Evolutionary conservation across 345 rosid species (phyloP).

Genomic region (Citrus maxima): DNA sequence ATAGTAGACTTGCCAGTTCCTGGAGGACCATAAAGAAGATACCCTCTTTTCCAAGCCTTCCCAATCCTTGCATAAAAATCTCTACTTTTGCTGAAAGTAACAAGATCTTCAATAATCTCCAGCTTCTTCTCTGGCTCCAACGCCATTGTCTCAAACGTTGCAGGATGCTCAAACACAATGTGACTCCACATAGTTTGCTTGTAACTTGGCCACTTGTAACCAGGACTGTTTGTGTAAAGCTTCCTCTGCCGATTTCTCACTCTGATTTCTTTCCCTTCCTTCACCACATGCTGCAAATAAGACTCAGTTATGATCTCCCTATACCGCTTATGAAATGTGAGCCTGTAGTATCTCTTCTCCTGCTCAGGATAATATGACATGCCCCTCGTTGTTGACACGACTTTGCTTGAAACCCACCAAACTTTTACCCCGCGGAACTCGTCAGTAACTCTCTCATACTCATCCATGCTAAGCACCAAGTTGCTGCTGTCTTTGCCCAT

Average conservation of each 20-base stretch:
- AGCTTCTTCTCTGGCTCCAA: conserved; percentile 50
- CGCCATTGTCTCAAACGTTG: conserved; percentile 54
- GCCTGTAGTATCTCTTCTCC: conserved; percentile 51
- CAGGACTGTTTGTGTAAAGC: conserved; percentile 59
- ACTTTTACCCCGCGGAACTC: conserved; percentile 43
- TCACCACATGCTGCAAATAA: conserved; percentile 48
- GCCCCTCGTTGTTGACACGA: conserved; percentile 17
- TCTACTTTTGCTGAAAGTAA: conserved; percentile 49
- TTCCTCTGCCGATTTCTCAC: conserved; percentile 53
- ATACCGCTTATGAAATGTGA: conserved; percentile 47
- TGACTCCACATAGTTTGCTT: conserved; percentile 59
- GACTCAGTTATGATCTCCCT: conserved; percentile 43
- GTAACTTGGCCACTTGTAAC: conserved; percentile 43
- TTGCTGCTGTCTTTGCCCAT: conserved; percentile 36
- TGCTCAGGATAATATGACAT: conserved; percentile 40
- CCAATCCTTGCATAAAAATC: conserved; percentile 57
- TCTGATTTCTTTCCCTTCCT: conserved; percentile 50
- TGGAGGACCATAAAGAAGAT: conserved; percentile 50
- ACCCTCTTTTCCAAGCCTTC: conserved; percentile 55
- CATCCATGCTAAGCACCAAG: conserved; percentile 54
- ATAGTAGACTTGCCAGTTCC: conserved; percentile 36
- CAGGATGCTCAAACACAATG: conserved; percentile 57
- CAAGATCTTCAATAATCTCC: conserved; percentile 52
- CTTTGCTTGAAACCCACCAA: conserved; percentile 48
- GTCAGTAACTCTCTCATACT: conserved; percentile 44